Conservation (phyloP, 176 grass and related monocot genomes). For the Phragmites australis region DNA sequence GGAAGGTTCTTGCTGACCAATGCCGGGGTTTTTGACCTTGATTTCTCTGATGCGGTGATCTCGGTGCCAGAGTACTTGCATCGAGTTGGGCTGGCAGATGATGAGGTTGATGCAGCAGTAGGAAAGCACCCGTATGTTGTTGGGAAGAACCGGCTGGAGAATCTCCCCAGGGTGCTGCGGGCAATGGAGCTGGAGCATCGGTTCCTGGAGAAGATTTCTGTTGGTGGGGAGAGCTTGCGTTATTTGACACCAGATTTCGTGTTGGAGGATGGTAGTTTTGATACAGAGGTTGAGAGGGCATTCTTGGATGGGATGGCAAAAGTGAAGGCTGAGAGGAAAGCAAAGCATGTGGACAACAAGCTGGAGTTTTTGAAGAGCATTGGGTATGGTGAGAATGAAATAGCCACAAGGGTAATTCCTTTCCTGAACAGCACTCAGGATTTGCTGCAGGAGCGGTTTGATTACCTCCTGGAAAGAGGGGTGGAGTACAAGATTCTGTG, state of each 20-base stretch:
- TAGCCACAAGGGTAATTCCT: constrained; percentile 30
- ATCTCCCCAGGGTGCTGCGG: constrained; percentile 58
- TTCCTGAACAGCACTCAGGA: constrained; percentile 48
- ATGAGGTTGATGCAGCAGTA: constrained; percentile 38
- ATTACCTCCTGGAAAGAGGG: constrained; percentile 67
- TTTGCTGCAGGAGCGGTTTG: constrained; percentile 63
- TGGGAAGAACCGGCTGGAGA: constrained; percentile 69
- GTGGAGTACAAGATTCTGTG: constrained; percentile 68
- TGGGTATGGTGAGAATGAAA: constrained; percentile 74
- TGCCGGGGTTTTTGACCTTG: constrained; percentile 53
- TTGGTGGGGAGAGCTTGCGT: constrained; percentile 34
- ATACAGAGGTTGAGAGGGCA: constrained; percentile 45
- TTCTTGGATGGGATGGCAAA: constrained; percentile 60
- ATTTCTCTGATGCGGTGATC: constrained; percentile 58
- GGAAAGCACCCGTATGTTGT: constrained; percentile 57
- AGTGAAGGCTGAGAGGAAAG: constrained; percentile 47
- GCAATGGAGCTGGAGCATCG: constrained; percentile 52
- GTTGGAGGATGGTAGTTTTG: constrained; percentile 51
- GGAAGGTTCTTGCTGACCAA: constrained; percentile 62
- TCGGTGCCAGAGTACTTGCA: constrained; percentile 63
- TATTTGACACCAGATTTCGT: constrained; percentile 60
- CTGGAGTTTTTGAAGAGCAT: constrained; percentile 75
- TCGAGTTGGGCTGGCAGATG: constrained; percentile 47
- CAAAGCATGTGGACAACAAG: constrained; percentile 46
- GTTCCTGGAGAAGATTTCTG: constrained; percentile 58